A percentile compares a stretch with the other conserved stretches of the same genome.
phyloP scores from a whole-genome alignment of 441 rosid species.

The Gossypium aridum region DNA sequence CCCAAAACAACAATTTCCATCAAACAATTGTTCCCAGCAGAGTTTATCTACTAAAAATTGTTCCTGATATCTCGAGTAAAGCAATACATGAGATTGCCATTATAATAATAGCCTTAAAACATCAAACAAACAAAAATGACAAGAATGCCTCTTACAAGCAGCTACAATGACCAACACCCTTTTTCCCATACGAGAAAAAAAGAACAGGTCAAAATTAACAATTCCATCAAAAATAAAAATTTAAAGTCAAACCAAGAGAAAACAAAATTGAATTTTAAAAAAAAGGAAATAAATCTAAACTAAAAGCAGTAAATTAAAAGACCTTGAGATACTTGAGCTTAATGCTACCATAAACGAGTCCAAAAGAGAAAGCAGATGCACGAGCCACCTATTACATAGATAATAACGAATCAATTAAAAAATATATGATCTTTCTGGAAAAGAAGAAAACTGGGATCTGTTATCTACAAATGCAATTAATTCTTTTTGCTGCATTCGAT shows the following conservation, averaged over 20 bases:
- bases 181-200: neutral
- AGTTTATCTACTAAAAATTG: neutral
- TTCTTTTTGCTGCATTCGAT: neutral
- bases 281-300: neutral
- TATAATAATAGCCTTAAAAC: neutral
- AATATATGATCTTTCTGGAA: neutral
- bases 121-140: neutral
- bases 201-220: neutral
- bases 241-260: neutral
- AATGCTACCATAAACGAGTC: conserved; percentile 54
- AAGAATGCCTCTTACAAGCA: neutral
- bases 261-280: neutral
- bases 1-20: neutral
- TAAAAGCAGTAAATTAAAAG: neutral
- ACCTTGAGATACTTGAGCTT: conserved; percentile 68
- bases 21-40: neutral
- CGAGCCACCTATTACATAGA: conserved; percentile 50
- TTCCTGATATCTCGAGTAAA: neutral
- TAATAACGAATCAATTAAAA: conserved; percentile 1
- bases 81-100: neutral
- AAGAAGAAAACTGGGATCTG: conserved; percentile 6
- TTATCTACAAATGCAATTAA: neutral
- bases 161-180: neutral
- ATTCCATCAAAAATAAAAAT: neutral
- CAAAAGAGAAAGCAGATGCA: conserved; percentile 61